Evolutionary conservation across 2,329 filamentous ascomycete species (phyloP).

Genomic region (Xylariaceae sp.): DNA sequence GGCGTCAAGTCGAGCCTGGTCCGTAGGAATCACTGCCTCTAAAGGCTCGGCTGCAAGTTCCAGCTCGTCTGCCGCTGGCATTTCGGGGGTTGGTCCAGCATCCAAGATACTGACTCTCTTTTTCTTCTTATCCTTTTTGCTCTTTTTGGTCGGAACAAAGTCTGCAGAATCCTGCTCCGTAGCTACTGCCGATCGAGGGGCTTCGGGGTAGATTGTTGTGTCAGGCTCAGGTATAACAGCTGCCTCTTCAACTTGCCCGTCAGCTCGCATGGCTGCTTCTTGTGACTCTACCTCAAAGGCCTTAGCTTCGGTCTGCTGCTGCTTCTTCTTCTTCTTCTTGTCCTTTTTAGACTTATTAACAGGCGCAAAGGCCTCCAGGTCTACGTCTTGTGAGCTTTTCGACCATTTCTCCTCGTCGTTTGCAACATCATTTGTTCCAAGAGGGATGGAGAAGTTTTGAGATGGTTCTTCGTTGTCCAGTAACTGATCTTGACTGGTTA

Average conservation of each 20-base stretch:
- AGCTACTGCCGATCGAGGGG: background rate
- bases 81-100: conserved; percentile 16
- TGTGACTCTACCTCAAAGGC: conserved; percentile 4
- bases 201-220: conserved; percentile 7
- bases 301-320: conserved; percentile 2
- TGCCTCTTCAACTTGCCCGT: background rate
- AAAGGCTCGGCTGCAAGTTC: conserved; percentile 11
- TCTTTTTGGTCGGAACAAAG: conserved; percentile 2
- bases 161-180: conserved; percentile 6
- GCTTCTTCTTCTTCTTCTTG: conserved; percentile 19
- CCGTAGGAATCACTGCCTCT: background rate
- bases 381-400: too few relatives aligned
- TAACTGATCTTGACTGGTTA: too few relatives aligned
- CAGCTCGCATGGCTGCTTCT: background rate
- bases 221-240: background rate
- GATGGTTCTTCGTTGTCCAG: too few relatives aligned
- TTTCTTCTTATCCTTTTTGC: conserved; percentile 15
- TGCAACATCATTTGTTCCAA: too few relatives aligned
- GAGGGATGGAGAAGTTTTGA: too few relatives aligned
- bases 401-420: too few relatives aligned
- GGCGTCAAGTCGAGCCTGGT: background rate
- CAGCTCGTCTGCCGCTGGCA: conserved; percentile 11
- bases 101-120: conserved; percentile 15
- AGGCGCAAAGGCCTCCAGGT: conserved; percentile 13
- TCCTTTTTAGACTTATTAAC: conserved; percentile 34